Base-by-base conservation (phyloP, 306 rosid genomes). In the Corylus heterophylla region DNA sequence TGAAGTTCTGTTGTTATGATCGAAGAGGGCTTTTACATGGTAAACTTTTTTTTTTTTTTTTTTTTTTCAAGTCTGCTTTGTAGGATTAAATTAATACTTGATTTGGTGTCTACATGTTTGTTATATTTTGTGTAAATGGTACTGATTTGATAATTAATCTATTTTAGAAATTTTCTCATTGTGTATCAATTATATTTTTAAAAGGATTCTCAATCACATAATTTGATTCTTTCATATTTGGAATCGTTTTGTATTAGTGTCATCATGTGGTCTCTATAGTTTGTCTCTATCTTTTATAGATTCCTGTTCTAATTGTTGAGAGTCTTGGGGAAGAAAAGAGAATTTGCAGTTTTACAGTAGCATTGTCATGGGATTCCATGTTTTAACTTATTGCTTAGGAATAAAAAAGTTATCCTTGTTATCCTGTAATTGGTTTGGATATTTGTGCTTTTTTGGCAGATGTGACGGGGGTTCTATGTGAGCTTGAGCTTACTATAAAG, bases 21-120 rank as follows among this genome's bases (percentile, higher is more conserved):
- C 86, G 99, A 47, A 83, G 83, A 86, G 99, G 98, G 20, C 92
- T 95, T 55, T 88, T 95, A 67, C 99, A 93, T 77, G 99, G 99
- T 94, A 88, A 79, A 20, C 64, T 69, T 29, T 7, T 48, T 48
- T 35, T 25, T 2, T 39, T 27, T 69, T 68, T 29, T 10, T 48
- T 48, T 35, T n/a, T 12, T 5, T 58, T 58, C 64, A 68, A 59
- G 14, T 13, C 64, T 13, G 61, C 70, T 3, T 29, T 63, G n/a
- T 29, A 62, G 55, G 42, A 69, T 74, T 0, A 55, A 58, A 73
- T 0, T 3, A 45, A 54, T 11, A 78, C 47, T n/a, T 49, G 31
- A 54, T 63, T 56, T 25, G 49, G 10, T 37, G 6, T 58, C 69
- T 82, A 7, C 68, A 54, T 54, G 76, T 51, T 70, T 72, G 73